These are phyloP conservation scores for Corylus americana DNA, from an alignment of 306 rosid species.

Conservation along the genomic window DNA sequence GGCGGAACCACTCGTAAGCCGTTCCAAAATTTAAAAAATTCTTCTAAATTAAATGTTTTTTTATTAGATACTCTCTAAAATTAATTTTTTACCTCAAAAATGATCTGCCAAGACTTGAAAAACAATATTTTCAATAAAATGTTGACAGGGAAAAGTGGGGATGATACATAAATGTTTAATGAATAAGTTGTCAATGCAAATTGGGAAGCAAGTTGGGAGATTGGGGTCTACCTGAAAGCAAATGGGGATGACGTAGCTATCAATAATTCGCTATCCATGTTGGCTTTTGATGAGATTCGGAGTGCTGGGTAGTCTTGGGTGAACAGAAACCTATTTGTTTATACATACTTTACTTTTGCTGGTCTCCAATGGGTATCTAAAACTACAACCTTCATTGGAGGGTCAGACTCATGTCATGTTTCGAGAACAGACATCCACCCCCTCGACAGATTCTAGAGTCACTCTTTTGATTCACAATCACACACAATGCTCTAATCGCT, in stretches of 20 bases:
- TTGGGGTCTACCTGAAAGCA: constrained; percentile 37
- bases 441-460: constrained; percentile 19
- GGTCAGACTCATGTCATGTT: not conserved
- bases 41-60: too few relatives aligned
- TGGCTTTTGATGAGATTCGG: constrained; percentile 40
- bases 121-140: too few relatives aligned
- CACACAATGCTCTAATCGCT: too few relatives aligned
- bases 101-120: too few relatives aligned
- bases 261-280: constrained; percentile 27
- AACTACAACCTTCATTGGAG: constrained; percentile 9
- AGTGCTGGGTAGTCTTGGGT: constrained; percentile 18
- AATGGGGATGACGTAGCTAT: constrained; percentile 44
- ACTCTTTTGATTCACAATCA: not conserved
- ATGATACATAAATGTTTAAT: not conserved
- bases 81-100: too few relatives aligned
- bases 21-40: too few relatives aligned
- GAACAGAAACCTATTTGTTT: not conserved
- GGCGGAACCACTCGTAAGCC: too few relatives aligned
- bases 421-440: constrained; percentile 14
- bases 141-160: not conserved
- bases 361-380: constrained; percentile 13
- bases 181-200: constrained; percentile 22
- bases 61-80: too few relatives aligned
- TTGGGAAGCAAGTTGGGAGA: constrained; percentile 37
- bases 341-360: constrained; percentile 8